phyloP scores from a whole-genome alignment of 495 filamentous ascomycete species.

The Penicillium manginii region DNA sequence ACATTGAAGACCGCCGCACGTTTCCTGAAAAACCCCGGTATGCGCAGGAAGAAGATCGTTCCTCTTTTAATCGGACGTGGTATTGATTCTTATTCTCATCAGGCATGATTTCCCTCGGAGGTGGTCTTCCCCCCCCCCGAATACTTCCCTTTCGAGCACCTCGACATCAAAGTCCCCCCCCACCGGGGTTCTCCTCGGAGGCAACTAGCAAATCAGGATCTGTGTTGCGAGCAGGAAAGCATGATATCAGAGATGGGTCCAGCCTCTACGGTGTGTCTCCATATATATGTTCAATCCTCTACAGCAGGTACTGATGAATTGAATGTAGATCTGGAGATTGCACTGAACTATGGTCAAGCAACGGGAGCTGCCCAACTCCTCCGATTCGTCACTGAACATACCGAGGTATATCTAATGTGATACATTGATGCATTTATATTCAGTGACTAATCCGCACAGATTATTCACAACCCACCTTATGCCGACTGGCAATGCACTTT shows the following conservation, averaged over 20 bases:
- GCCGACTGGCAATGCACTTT: slow-evolving; percentile 79
- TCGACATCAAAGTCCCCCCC: slow-evolving; percentile 69
- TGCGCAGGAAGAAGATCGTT: slow-evolving; percentile 10
- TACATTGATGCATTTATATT: background rate
- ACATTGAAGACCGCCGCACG: slow-evolving; percentile 78
- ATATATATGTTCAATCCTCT: background rate
- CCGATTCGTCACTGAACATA: slow-evolving; percentile 90
- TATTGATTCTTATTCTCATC: background rate
- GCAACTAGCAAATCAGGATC: slow-evolving; percentile 58
- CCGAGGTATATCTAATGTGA: slow-evolving; percentile 55
- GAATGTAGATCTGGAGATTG: slow-evolving; percentile 69
- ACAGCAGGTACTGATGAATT: background rate
- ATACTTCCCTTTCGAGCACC: slow-evolving; percentile 82
- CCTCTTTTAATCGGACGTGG: background rate
- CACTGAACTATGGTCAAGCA: slow-evolving; percentile 89
- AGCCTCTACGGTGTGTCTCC: slow-evolving; percentile 58
- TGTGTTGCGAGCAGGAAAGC: slow-evolving; percentile 71
- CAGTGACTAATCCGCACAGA: slow-evolving; percentile 22
- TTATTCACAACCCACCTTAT: slow-evolving; percentile 59
- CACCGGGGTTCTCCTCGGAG: slow-evolving; percentile 69
- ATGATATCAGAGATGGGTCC: slow-evolving; percentile 71
- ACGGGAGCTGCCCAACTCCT: slow-evolving; percentile 84
- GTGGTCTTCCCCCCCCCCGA: slow-evolving; percentile 83
- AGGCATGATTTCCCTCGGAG: slow-evolving; percentile 84
- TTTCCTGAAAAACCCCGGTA: slow-evolving; percentile 70